Evolutionary conservation across 768 basidiomycete species (phyloP), one percentile per base, ranked within the genome.

Genomic region (Lenzites betulinus): DNA sequence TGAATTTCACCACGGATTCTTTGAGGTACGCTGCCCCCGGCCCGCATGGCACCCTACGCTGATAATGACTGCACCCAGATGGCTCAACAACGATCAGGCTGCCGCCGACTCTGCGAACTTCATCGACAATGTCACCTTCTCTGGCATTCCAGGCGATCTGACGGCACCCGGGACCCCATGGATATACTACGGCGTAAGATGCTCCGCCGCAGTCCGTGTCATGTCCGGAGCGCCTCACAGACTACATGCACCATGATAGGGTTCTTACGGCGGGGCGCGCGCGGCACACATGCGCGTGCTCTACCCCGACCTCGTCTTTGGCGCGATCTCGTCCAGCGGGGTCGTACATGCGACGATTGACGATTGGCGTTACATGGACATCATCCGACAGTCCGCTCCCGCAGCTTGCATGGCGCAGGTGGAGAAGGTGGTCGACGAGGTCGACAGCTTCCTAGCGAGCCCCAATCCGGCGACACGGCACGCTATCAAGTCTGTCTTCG

Each of bases 201-300:
- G 52, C 51, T 38, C 16, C 48, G 7, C 8, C 30, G 33, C 39
- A n/a, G 41, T 35, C 22, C 26, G 33, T 13, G 7, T 46, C 16
- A 8, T 12, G 22, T 16, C 23, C 8, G 23, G 28, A 46, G 18
- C 36, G 35, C 41, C 52, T 51, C 48, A 61, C 53, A 33, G 48
- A 38, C 46, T 28, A 54, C 53, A 33, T 36, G 39, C 6, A 22
- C 22, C 53, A n/a, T 36, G 35, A 13, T 65, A 90, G 89, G 90
- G 91, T 18, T 94, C 92, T 0, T 96, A 96, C 67, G 95, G 94
- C 16, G 96, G 96, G 62, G 94, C 95, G 16, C 88, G 95, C 18
- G 88, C 95, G 1, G 96, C 95, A 0, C 92, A 95, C 67, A 94
- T 97, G 89, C 86, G 84, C 51, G 77, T 93, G 33, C 81, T 94